Conservation (phyloP, 331 rosid genomes). For the Dryas integrifolia region DNA sequence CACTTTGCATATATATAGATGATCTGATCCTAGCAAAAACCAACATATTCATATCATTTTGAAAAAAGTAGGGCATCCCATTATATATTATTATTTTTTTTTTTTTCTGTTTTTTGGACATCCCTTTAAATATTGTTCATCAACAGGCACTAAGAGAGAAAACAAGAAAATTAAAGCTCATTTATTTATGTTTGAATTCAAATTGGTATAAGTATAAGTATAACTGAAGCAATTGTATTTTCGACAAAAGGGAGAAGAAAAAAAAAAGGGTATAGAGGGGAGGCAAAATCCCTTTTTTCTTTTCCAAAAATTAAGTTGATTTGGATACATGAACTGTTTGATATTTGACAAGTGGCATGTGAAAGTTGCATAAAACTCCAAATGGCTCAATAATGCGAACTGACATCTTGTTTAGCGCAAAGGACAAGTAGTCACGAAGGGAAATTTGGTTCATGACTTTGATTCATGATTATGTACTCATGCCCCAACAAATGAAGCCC, state of each 20-base stretch:
- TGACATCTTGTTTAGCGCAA: slow-evolving; percentile 20
- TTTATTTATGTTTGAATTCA: too few species aligned
- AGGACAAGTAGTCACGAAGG: slow-evolving; percentile 18
- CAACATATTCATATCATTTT: too few species aligned
- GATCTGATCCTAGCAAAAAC: too few species aligned
- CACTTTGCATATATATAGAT: too few species aligned
- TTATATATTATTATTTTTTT: too few species aligned
- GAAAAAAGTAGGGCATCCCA: too few species aligned
- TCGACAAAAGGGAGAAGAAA: neutral
- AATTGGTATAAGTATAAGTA: too few species aligned
- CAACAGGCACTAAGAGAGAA: too few species aligned
- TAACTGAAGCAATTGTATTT: too few species aligned
- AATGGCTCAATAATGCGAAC: slow-evolving; percentile 38
- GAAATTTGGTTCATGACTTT: slow-evolving; percentile 4
- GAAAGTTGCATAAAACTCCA: slow-evolving; percentile 21
- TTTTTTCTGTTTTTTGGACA: too few species aligned
- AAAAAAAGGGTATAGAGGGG: neutral
- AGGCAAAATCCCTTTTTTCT: neutral
- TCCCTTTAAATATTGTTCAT: too few species aligned
- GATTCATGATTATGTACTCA: neutral
- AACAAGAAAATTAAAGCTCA: too few species aligned
- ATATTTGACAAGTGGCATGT: neutral
- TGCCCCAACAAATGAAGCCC: slow-evolving; percentile 17
- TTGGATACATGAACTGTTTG: neutral
- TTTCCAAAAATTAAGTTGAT: neutral